Base-by-base conservation (phyloP, 208 protist species). In the Phytomonas sp. region DNA sequence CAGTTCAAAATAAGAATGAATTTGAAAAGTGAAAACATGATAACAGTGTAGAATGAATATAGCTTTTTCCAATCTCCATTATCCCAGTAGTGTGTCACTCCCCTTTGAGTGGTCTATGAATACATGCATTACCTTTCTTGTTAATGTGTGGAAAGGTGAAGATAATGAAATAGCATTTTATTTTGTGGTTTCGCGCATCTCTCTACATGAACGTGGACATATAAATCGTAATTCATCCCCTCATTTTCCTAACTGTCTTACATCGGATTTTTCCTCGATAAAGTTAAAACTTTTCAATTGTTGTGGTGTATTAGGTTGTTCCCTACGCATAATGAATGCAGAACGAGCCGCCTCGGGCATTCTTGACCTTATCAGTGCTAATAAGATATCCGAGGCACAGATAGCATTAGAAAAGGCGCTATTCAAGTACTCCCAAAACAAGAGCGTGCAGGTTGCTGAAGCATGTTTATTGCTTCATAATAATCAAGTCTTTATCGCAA, bases 381-480 rank as follows among this genome's bases (percentile, higher is more conserved):
- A 83, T 15, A 84, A 87, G 66, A 61, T 91, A 9, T 77, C 70
- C 8, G 77, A 86, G 63, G 90, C 90, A 31, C 87, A 88, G 60
- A 76, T 80, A 0, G 77, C 81, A 13, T 67, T 95, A 65, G 85
- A 91, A 78, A 75, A 67, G 23, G 79, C 80, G 0, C 63, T 93
- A 60, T 68, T 66, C 37, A 88, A 89, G 75, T 89, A 79, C 73
- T 82, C 90, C 20, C 59, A 81, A 11, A 72, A 87, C 62, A 77
- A 88, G 69, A 77, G 69, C 40, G 62, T 95, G 15, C 75, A 68
- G 32, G 81, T 77, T 8, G 87, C 87, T 0, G 82, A 93, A 77
- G 81, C 84, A 3, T 72, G 89, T 2, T 37, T 93, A 2, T 69
- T 88, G 34, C 61, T 85, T 28, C 82, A 76, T 32, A 76, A 59